Evolutionary conservation across 495 filamentous ascomycete species (phyloP).

Genomic region (Penicillium parvum): DNA sequence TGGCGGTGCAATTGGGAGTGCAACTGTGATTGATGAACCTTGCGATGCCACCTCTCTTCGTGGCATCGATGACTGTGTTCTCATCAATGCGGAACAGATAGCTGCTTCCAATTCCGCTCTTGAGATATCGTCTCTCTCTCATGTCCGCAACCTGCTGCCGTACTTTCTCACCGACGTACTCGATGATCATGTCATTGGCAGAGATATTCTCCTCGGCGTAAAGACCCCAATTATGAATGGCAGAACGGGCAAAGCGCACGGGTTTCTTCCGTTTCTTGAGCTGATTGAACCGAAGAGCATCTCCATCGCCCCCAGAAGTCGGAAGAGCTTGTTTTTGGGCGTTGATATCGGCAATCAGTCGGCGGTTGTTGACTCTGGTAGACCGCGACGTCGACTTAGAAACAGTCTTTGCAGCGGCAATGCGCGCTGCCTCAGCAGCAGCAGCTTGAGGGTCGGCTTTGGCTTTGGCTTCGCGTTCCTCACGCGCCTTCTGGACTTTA

Average conservation of each 20-base stretch:
- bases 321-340: conserved; percentile 85
- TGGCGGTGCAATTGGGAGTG: conserved; percentile 96
- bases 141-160: conserved; percentile 94
- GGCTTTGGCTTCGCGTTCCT: conserved; percentile 77
- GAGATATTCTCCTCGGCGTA: conserved; percentile 97
- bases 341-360: conserved; percentile 88
- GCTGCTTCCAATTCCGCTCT: conserved; percentile 93
- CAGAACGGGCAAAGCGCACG: conserved; percentile 94
- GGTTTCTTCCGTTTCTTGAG: conserved; percentile 99
- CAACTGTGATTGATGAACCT: conserved; percentile 99
- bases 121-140: conserved; percentile 84
- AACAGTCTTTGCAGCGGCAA: conserved; percentile 71
- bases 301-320: conserved; percentile 63
- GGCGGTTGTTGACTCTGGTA: conserved; percentile 91
- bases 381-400: conserved; percentile 77
- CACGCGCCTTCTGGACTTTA: conserved; percentile 83
- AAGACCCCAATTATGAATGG: conserved; percentile 98
- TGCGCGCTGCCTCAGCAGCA: conserved; percentile 62
- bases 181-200: conserved; percentile 99
- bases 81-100: conserved; percentile 99
- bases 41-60: conserved; percentile 96
- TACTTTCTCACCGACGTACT: conserved; percentile 98
- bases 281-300: conserved; percentile 95
- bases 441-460: conserved; percentile 65
- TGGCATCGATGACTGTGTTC: conserved; percentile 94